Evolutionary conservation across 768 basidiomycete genomes (phyloP).

Genomic region (Collybia nuda): DNA sequence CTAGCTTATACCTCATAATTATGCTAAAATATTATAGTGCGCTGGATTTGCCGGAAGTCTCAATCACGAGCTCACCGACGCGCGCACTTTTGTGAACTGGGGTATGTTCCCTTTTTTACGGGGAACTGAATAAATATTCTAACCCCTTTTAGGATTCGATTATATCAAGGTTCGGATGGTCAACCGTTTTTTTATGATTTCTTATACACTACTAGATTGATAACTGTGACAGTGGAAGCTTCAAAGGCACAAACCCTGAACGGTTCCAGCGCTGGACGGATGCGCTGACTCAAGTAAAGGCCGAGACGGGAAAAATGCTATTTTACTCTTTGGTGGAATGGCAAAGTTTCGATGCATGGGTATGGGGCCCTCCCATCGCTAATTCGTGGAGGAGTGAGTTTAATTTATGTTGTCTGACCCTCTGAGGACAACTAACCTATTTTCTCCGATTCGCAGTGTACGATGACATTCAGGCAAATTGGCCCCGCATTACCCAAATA

Average conservation of each 20-base stretch:
- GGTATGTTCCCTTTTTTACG: conserved; percentile 8
- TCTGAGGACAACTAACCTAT: not conserved
- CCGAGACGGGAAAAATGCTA: conserved; percentile 22
- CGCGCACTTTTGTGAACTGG: conserved; percentile 22
- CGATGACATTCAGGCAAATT: conserved; percentile 21
- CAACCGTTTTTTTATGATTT: too few relatives aligned
- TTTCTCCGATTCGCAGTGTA: conserved; percentile 11
- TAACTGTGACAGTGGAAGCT: conserved; percentile 16
- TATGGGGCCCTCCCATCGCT: conserved; percentile 20
- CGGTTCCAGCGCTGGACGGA: conserved; percentile 24
- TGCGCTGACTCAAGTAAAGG: conserved; percentile 19
- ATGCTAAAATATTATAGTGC: conserved; percentile 10
- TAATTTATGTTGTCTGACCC: not conserved
- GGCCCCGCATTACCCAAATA: conserved; percentile 21
- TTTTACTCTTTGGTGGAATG: conserved; percentile 25
- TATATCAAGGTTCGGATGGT: conserved; percentile 16
- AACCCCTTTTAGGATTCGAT: conserved; percentile 16
- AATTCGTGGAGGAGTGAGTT: conserved; percentile 22
- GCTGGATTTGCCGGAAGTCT: conserved; percentile 24
- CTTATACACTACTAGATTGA: conserved; percentile 11
- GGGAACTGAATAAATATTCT: too few relatives aligned
- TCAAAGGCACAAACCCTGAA: conserved; percentile 18
- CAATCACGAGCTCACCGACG: conserved; percentile 23
- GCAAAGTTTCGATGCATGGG: conserved; percentile 26
- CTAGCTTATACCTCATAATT: not conserved